phyloP scores from a whole-genome alignment of 2,329 filamentous ascomycete species.

The Aspergillus proliferans region DNA sequence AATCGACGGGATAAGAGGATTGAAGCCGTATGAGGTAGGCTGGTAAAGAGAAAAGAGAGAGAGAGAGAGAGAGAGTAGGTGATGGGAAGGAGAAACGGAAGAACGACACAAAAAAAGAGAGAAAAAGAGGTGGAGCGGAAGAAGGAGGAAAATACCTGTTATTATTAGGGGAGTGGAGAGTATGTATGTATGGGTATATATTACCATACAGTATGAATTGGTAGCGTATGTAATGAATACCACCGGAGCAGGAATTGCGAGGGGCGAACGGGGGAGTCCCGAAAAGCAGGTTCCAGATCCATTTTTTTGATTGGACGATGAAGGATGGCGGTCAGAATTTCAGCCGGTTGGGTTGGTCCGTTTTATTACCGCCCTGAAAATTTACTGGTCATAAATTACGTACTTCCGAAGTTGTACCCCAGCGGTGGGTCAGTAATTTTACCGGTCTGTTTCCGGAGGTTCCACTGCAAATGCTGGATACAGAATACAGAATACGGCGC shows the following conservation, averaged over 20 bases:
- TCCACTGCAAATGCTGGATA: too few relatives aligned
- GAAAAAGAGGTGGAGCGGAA: slow-evolving; percentile 15
- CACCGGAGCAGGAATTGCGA: slow-evolving; percentile 11
- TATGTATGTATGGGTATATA: slow-evolving; percentile 6
- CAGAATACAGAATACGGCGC: too few relatives aligned
- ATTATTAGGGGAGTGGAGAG: slow-evolving; percentile 12
- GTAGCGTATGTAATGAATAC: slow-evolving; percentile 3
- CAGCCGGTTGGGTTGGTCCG: slow-evolving; percentile 1
- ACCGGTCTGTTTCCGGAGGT: slow-evolving; percentile 24
- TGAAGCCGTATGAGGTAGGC: slow-evolving; percentile 1
- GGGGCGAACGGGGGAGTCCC: slow-evolving; percentile 16
- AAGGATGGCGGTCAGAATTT: slow-evolving; percentile 18
- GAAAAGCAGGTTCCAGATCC: slow-evolving; percentile 17
- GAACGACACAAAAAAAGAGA: slow-evolving; percentile 14
- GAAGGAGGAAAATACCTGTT: slow-evolving; percentile 14
- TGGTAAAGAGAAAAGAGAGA: slow-evolving; percentile 8
- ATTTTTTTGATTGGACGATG: neutral
- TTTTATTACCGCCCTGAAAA: too few relatives aligned
- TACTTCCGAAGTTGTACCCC: slow-evolving; percentile 20
- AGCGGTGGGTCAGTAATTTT: slow-evolving; percentile 18
- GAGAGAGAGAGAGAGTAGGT: slow-evolving; percentile 8
- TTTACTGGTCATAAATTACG: slow-evolving; percentile 4
- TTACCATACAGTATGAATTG: slow-evolving; percentile 6
- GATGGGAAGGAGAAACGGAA: slow-evolving; percentile 20
- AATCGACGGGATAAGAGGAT: slow-evolving; percentile 15